Conservation (phyloP, 2,329 filamentous ascomycete genomes). For the Didymella lethalis region DNA sequence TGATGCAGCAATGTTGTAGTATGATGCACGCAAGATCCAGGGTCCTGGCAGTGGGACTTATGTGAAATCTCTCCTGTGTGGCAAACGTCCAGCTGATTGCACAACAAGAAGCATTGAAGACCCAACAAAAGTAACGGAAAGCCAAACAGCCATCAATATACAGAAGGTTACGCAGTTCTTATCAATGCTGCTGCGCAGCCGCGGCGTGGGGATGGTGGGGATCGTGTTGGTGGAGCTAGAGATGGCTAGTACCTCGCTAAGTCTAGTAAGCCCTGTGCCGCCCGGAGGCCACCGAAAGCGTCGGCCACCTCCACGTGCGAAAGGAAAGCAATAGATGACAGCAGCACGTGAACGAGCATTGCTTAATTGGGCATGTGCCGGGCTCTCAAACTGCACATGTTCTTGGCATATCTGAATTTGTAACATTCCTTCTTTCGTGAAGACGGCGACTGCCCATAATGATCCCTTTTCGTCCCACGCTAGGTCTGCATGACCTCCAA, state of each 20-base stretch:
- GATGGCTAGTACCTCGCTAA: constrained; percentile 24
- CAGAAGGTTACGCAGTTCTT: constrained; percentile 11
- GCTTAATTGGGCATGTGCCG: not conserved
- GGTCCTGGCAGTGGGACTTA: constrained; percentile 7
- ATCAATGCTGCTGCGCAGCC: constrained; percentile 15
- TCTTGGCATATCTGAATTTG: not conserved
- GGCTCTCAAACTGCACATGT: not conserved
- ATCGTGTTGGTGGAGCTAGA: constrained; percentile 8
- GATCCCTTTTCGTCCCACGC: constrained; percentile 24
- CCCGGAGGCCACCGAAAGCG: constrained; percentile 14
- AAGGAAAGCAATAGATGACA: constrained; percentile 5
- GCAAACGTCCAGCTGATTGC: constrained; percentile 4
- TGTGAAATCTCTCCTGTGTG: constrained; percentile 1
- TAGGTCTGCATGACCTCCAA: constrained; percentile 34
- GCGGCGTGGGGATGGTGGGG: constrained; percentile 20
- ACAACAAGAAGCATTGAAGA: constrained; percentile 4
- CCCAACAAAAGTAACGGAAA: constrained; percentile 2
- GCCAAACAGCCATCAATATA: constrained; percentile 17
- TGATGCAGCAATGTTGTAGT: constrained; percentile 8
- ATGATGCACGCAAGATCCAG: not conserved
- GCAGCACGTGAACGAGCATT: constrained; percentile 4
- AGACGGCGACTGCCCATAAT: not conserved
- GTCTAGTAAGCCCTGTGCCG: constrained; percentile 13
- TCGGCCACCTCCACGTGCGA: constrained; percentile 19
- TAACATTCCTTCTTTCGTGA: not conserved